Percentiles rank a stretch among this genome's conserved stretches.
Evolutionary conservation across 2,329 filamentous ascomycete species (phyloP).

Genomic region (Fusarium keratoplasticum): DNA sequence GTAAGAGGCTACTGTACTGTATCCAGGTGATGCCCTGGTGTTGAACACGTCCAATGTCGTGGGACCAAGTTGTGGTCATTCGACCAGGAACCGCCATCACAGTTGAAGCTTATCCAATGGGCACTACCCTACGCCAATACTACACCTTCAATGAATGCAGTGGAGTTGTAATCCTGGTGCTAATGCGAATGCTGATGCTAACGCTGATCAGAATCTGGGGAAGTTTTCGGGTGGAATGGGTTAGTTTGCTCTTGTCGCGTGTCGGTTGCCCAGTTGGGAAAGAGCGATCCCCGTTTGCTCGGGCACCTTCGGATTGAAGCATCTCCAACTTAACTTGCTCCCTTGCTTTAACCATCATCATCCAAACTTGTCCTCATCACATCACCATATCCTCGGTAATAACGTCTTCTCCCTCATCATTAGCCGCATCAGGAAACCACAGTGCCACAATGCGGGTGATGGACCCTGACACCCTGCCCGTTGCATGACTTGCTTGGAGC

Average conservation of each 20-base stretch:
- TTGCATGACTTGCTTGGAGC: conserved; percentile 30
- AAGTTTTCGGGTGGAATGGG: conserved; percentile 25
- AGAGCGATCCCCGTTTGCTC: conserved; percentile 16
- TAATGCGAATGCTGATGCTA: background rate
- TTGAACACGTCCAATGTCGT: background rate
- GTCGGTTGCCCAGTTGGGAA: conserved; percentile 4
- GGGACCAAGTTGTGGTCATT: background rate
- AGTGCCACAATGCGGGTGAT: conserved; percentile 22
- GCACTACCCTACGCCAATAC: background rate
- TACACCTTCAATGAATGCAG: background rate
- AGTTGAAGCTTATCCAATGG: background rate
- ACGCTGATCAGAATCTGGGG: conserved; percentile 27
- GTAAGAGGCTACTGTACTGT: background rate
- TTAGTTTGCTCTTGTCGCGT: conserved; percentile 1
- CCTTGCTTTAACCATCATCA: background rate
- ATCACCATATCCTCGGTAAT: conserved; percentile 22
- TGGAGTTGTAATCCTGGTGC: background rate
- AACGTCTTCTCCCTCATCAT: conserved; percentile 1
- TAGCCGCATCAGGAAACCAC: conserved; percentile 28
- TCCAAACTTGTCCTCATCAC: background rate
- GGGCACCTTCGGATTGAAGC: conserved; percentile 32
- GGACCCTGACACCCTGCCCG: conserved; percentile 34
- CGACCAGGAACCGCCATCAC: background rate
- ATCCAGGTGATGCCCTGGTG: background rate
- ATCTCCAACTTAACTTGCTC: conserved; percentile 9